phyloP scores from a whole-genome alignment of 768 basidiomycete genomes.

The Macrolepiota dolichaula region DNA sequence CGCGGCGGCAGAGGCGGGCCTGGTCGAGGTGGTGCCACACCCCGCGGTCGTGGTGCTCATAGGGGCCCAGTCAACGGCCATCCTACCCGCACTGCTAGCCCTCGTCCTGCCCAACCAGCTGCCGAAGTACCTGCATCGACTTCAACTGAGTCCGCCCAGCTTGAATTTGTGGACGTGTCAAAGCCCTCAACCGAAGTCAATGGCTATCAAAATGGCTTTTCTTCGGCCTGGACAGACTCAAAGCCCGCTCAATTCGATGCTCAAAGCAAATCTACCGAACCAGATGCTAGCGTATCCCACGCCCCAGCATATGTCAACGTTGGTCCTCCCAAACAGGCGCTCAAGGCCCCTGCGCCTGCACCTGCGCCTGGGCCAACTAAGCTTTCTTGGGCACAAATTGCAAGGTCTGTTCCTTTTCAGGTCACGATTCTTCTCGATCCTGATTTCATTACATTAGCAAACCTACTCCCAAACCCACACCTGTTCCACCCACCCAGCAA shows the following conservation, averaged over 20 bases:
- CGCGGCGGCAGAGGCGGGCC: slow-evolving; percentile 58
- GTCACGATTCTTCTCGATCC: slow-evolving; percentile 5
- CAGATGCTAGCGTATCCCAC: slow-evolving; percentile 19
- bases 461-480: slow-evolving; percentile 61
- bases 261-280: slow-evolving; percentile 20
- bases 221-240: slow-evolving; percentile 28
- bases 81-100: slow-evolving; percentile 30
- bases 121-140: slow-evolving; percentile 20
- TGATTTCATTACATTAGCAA: slow-evolving; percentile 28
- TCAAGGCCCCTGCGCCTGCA: slow-evolving; percentile 64
- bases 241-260: slow-evolving; percentile 28
- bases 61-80: slow-evolving; percentile 40
- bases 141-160: slow-evolving; percentile 22
- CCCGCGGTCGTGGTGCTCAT: slow-evolving; percentile 47
- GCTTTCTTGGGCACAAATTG: slow-evolving; percentile 84
- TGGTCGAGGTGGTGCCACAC: slow-evolving; percentile 50
- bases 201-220: slow-evolving; percentile 27
- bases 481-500: slow-evolving; percentile 31
- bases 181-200: slow-evolving; percentile 16
- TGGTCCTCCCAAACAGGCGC: slow-evolving; percentile 27
- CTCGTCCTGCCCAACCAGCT: slow-evolving; percentile 22
- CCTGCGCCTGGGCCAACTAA: slow-evolving; percentile 62
- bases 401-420: slow-evolving; percentile 46
- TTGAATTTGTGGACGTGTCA: slow-evolving; percentile 14
- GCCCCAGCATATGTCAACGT: slow-evolving; percentile 15